phyloP scores from a whole-genome alignment of 192 early-diverging fungal genomes.

The Coemansia sp. region DNA sequence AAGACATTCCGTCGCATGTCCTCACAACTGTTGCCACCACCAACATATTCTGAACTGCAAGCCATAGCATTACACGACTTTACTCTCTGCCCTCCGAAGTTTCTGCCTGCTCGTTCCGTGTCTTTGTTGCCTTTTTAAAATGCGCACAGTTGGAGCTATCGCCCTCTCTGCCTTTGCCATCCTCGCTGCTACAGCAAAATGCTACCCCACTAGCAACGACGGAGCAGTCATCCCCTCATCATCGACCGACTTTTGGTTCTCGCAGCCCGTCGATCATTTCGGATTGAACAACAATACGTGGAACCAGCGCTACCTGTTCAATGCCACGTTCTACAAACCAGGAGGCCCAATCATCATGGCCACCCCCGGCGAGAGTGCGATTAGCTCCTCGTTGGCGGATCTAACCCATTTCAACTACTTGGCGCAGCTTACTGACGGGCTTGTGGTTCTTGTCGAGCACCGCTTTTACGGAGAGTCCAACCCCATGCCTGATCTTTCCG shows the following conservation, averaged over 20 bases:
- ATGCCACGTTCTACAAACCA: slow-evolving; percentile 40
- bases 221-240: slow-evolving; percentile 13
- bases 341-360: slow-evolving; percentile 39
- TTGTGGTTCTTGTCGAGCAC: slow-evolving; percentile 62
- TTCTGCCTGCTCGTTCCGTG: neutral
- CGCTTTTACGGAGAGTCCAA: slow-evolving; percentile 61
- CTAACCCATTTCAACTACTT: slow-evolving; percentile 34
- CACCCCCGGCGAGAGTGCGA: slow-evolving; percentile 28
- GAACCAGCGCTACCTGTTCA: slow-evolving; percentile 33
- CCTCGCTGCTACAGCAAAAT: slow-evolving; percentile 15
- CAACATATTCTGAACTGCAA: neutral
- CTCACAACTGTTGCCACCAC: neutral
- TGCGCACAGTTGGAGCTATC: neutral
- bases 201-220: neutral
- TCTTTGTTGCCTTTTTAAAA: neutral
- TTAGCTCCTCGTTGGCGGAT: slow-evolving; percentile 17
- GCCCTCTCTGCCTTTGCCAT: slow-evolving; percentile 5
- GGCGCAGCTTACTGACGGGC: slow-evolving; percentile 56
- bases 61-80: neutral
- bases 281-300: slow-evolving; percentile 26
- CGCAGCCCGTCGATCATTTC: slow-evolving; percentile 39
- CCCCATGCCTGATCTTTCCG: slow-evolving; percentile 49
- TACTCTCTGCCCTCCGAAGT: neutral
- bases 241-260: slow-evolving; percentile 28
- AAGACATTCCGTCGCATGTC: neutral